Evolutionary conservation across 2,329 filamentous ascomycete species (phyloP), one percentile per base, ranked within the genome.

Genomic region (Leptodontidium sp.): DNA sequence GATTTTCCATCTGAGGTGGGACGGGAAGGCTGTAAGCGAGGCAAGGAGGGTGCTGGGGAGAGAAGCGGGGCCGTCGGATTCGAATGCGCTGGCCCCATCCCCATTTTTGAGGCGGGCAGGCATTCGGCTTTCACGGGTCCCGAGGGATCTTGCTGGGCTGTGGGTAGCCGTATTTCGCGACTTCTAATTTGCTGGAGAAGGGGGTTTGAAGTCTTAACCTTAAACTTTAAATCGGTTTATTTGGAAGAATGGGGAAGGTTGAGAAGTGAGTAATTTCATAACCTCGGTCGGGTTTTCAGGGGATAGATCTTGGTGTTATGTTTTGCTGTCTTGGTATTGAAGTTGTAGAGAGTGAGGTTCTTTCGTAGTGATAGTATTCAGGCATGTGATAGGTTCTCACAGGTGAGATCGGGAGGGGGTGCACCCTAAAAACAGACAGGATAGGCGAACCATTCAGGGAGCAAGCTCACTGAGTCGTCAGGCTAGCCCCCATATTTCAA

Each of bases 401-500:
- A 32, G 6, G 29, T 32, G 29, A 32, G 29, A 32, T 32, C 6
- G 3, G 29, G 29, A n/a, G n/a, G n/a, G n/a, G n/a, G n/a, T n/a
- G n/a, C n/a, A n/a, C n/a, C n/a, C n/a, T n/a, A n/a, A 35, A 40
- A 21, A 14, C 14, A 2, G n/a, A 12, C 55, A 14, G 6, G 0
- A 12, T 7, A 15, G 15, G 35, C 35, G 35, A 40, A 5, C 55
- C 55, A 40, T 17, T 61, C 40, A 61, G 35, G 35, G 40, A 47
- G 6, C 29, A 32, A 32, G 29, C 29, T 32, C 29, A 32, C 29
- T 32, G 1, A 32, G 6, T 6, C 29, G 6, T 3, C 29, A 21
- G 29, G 15, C 21, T 32, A 21, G 11, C 45, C 47, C 45, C 61
- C 61, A 63, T 63, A 63, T 38, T 50, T 63, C 29, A 63, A 63